Evolutionary conservation across 768 basidiomycete genomes (phyloP), one percentile per base, ranked within the genome.

Genomic region (Suillus alpinus): DNA sequence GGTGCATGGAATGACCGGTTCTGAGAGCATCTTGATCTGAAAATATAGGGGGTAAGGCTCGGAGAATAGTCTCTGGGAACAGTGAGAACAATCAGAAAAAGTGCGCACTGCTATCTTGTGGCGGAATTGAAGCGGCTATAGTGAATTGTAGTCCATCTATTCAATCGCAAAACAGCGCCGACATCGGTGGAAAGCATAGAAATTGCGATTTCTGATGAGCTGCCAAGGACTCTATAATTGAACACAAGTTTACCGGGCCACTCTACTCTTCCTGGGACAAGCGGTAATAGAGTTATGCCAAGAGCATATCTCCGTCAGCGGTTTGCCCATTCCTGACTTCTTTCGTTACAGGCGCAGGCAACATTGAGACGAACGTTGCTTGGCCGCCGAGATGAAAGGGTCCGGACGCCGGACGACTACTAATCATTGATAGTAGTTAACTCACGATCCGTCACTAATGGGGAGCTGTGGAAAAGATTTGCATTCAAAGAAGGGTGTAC

Each of bases 51-150:
- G 26, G 37, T 29, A 29, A 23, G 29, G 3, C 12, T 14, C 37
- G 23, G 9, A 8, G 32, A 59, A 58, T 32, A n/a, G 8, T 16
- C 12, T 57, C 6, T 39, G n/a, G 37, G 10, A 50, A 16, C 13
- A 49, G 59, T 39, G 52, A 50, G 41, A 64, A 62, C 31, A 49
- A 40, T 37, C 29, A 13, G 23, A 37, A n/a, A n/a, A 29, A 62
- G 26, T 49, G 34, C 49, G 41, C 39, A 47, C 44, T 16, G 40
- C 37, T 23, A 36, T 31, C 56, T 36, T 20, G 55, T 51, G 3
- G 62, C 69, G 68, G 70, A 44, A 63, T 62, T 69, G 65, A 49
- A 58, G 62, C 65, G 70, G 68, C 36, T 40, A 58, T 73, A 67
- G 55, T 39, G 57, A 49, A 51, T 18, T 16, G 36, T 6, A 9